A percentile compares a stretch with the other conserved stretches of the same genome.
Evolutionary conservation across 2,329 filamentous ascomycete genomes (phyloP).

Genomic region (Cladosporium phlei): DNA sequence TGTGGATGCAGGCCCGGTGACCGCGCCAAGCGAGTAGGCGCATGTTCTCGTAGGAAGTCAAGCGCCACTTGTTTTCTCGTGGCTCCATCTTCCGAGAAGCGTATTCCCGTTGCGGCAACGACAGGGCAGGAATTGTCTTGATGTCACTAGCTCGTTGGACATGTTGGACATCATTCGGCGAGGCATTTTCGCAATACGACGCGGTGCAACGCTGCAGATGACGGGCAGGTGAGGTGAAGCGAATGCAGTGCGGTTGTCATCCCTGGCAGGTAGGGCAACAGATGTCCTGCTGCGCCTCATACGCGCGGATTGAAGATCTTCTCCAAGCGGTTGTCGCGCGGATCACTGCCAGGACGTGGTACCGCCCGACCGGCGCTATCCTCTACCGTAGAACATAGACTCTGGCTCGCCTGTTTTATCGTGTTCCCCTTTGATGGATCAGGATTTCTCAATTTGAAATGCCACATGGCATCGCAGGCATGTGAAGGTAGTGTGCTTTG

Average conservation of each 20-base stretch:
- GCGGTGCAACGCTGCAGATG: too few relatives aligned
- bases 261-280: too few relatives aligned
- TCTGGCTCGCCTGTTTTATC: background rate
- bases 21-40: background rate
- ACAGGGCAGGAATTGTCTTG: background rate
- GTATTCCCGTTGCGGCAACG: background rate
- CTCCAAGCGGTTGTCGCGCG: constrained; percentile 3
- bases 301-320: constrained; percentile 10
- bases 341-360: constrained; percentile 9
- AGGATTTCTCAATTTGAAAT: too few relatives aligned
- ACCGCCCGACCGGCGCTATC: constrained; percentile 8
- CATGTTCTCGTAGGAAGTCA: too few relatives aligned
- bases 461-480: too few relatives aligned
- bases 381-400: constrained; percentile 10
- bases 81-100: too few relatives aligned
- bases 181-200: constrained; percentile 5
- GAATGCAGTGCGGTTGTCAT: too few relatives aligned
- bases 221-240: constrained; percentile 7
- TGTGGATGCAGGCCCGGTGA: background rate
- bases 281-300: constrained; percentile 11
- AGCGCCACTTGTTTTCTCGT: background rate
- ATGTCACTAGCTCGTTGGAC: background rate
- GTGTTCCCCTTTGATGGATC: background rate
- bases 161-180: too few relatives aligned
- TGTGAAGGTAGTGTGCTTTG: too few relatives aligned